Evolutionary conservation across 805 yeast species (phyloP).

Genomic region (Lipomyces kockii): DNA sequence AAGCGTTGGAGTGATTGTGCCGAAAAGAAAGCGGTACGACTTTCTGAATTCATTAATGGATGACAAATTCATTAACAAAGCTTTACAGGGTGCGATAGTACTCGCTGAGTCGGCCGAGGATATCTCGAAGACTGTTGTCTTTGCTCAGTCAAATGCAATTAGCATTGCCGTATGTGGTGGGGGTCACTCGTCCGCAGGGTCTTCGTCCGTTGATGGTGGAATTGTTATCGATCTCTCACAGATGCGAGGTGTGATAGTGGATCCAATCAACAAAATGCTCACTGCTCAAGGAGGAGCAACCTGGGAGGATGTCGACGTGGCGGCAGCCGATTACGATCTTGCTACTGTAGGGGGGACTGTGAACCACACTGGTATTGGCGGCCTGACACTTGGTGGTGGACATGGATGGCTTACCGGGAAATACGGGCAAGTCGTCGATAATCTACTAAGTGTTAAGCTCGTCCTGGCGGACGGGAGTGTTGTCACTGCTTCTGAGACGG

Average conservation of each 20-base stretch:
- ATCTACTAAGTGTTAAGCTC: background rate
- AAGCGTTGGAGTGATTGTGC: background rate
- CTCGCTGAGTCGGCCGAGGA: background rate
- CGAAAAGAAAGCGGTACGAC: background rate
- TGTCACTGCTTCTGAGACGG: background rate
- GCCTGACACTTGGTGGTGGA: background rate
- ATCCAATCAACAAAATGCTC: background rate
- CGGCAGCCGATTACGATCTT: background rate
- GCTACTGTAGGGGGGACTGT: background rate
- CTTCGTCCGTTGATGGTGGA: background rate
- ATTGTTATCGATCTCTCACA: background rate
- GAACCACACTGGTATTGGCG: background rate
- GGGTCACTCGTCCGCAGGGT: background rate
- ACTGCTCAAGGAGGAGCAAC: constrained; percentile 1
- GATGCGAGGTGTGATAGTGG: background rate
- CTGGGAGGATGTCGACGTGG: background rate
- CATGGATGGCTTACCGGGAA: background rate
- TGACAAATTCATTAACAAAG: background rate
- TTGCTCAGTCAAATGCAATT: background rate
- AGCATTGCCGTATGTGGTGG: background rate
- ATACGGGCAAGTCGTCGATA: background rate
- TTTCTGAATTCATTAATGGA: background rate
- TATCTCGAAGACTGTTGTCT: background rate
- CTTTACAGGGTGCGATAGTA: background rate
- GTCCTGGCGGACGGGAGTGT: background rate